Conservation (phyloP, 306 rosid species). For the Rubus idaeus region DNA sequence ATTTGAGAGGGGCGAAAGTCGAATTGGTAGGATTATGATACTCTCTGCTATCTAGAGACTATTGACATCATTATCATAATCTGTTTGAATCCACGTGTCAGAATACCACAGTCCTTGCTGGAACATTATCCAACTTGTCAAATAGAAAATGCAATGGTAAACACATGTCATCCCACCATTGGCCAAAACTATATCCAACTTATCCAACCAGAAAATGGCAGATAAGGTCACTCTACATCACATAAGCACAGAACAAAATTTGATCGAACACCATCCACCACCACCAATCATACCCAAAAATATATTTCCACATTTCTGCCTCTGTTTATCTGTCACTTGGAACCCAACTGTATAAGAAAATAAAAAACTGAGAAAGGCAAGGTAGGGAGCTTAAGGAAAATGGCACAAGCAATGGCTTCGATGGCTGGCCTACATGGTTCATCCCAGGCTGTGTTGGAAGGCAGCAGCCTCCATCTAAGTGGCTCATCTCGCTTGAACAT, state of each 20-base stretch:
- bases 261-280: constrained; percentile 21
- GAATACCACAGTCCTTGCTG: constrained; percentile 28
- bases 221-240: constrained; percentile 77
- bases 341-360: not conserved
- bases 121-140: constrained; percentile 62
- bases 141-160: not conserved
- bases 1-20: too few species aligned
- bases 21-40: not conserved
- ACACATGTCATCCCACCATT: constrained; percentile 26
- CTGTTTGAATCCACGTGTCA: constrained; percentile 47
- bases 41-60: not conserved
- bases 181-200: constrained; percentile 52
- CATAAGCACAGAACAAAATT: constrained; percentile 36
- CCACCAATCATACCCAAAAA: constrained; percentile 17
- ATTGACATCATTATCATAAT: constrained; percentile 1
- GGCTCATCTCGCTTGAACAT: constrained; percentile 58
- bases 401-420: constrained; percentile 92
- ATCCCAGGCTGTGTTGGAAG: constrained; percentile 75
- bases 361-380: constrained; percentile 3
- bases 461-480: constrained; percentile 61
- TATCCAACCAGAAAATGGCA: constrained; percentile 63
- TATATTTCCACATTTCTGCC: constrained; percentile 32
- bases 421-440: constrained; percentile 78
- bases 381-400: constrained; percentile 16
- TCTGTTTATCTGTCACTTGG: constrained; percentile 20